A percentile compares a stretch with the other conserved stretches of the same genome.
Conservation (phyloP, 2,329 filamentous ascomycete species). For the Curvularia sp. region DNA sequence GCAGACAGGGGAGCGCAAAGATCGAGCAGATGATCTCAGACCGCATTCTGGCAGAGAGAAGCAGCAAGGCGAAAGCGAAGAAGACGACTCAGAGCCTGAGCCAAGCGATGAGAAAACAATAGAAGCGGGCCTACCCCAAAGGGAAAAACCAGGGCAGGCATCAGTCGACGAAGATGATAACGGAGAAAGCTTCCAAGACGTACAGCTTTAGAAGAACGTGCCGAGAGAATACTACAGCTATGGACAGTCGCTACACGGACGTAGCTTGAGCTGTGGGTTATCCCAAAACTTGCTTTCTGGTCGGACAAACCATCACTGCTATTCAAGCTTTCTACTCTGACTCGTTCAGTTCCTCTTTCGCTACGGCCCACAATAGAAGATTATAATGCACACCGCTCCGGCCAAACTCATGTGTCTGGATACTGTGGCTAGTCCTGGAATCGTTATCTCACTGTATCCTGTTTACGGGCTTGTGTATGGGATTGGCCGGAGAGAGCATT, state of each 20-base stretch:
- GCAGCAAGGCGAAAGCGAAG: constrained; percentile 36
- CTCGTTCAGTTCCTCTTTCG: neutral
- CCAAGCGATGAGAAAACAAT: constrained; percentile 34
- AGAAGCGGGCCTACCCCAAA: constrained; percentile 40
- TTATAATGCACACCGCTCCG: constrained; percentile 11
- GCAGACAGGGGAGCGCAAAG: constrained; percentile 45
- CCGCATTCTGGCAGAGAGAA: constrained; percentile 39
- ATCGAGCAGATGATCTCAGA: constrained; percentile 45
- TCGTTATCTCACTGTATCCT: neutral
- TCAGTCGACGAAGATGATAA: constrained; percentile 44
- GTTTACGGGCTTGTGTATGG: neutral
- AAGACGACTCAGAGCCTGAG: constrained; percentile 32
- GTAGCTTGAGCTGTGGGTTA: too few species aligned
- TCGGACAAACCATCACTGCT: neutral
- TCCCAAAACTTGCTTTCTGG: neutral
- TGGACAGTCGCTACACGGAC: neutral
- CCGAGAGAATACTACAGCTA: neutral
- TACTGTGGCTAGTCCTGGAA: neutral
- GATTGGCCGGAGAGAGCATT: neutral
- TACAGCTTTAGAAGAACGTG: constrained; percentile 29
- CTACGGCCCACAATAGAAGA: constrained; percentile 6
- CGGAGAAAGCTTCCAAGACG: constrained; percentile 46
- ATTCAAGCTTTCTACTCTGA: neutral
- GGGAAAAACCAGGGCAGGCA: constrained; percentile 36
- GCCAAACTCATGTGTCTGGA: neutral